Base-by-base conservation (phyloP, 1,284 basidiomycete genomes). In the Mycena sp. region DNA sequence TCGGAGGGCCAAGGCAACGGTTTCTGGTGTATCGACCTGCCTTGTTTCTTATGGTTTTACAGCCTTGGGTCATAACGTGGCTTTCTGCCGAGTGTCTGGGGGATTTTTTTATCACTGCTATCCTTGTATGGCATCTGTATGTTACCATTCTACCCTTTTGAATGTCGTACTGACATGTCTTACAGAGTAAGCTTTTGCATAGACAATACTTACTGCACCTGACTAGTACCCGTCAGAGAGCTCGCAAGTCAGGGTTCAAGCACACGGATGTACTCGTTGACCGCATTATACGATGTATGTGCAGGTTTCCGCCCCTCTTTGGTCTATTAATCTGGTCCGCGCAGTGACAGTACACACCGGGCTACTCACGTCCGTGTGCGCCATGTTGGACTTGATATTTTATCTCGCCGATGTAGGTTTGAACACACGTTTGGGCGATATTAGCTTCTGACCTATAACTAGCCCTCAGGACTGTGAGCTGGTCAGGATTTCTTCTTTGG, bases 271-370 rank as follows among this genome's bases (percentile, higher is more conserved):
- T 71, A 16, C 58, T 76, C 28, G 67, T 78, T 2, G 74, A 77
- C 61, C 70, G 73, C 48, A 81, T 85, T 51, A 83, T 84, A 48
- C 73, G 81, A 60, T 54, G 83, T 84, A 63, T 55, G 79, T 73
- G 6, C 10, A 16, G 25, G 6, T 0, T 14, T 30, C 17, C 19
- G 32, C 23, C 37, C 10, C n/a, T 23, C 41, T 30, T 19, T 5
- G 4, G 11, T 32, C 17, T 12, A 30, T 49, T 23, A 56, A 16
- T 55, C 7, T 61, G 60, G 32, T 9, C 9, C 48, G 5, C 10
- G 65, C 65, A 77, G 81, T 79, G 43, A 76, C 81, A 3, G 72
- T 83, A 10, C 78, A 80, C 57, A 80, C 78, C 3, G 78, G 79
- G 9, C 51, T 77, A 21, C 35, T 80, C 26, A 80, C 79, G 1